Percentiles rank a stretch among this genome's conserved stretches.
These are phyloP conservation scores for Rhizophora mangle DNA, from an alignment of 345 rosid genomes.

Conservation along the genomic window DNA sequence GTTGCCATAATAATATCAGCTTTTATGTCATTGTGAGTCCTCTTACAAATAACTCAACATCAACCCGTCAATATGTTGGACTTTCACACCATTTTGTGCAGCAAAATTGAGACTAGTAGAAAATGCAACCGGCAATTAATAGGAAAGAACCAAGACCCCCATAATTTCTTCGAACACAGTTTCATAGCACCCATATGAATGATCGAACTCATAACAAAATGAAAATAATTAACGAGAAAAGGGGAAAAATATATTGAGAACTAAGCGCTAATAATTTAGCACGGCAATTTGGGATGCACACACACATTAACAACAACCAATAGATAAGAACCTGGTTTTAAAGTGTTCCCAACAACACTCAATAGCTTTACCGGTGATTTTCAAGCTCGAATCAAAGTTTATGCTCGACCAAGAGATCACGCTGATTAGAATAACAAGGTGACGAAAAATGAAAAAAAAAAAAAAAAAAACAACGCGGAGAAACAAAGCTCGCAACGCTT, in stretches of 20 bases:
- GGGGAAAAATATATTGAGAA: too few relatives aligned
- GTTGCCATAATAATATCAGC: not conserved
- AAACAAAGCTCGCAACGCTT: not conserved
- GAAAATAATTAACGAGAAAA: too few relatives aligned
- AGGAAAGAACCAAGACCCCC: too few relatives aligned
- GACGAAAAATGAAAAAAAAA: not conserved
- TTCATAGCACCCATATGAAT: too few relatives aligned
- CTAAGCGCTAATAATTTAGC: not conserved
- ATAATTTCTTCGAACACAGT: too few relatives aligned
- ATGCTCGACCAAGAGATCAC: slow-evolving; percentile 10
- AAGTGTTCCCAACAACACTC: not conserved
- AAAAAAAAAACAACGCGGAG: not conserved
- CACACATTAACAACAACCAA: not conserved
- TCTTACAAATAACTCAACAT: too few relatives aligned
- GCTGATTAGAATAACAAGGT: slow-evolving; percentile 4
- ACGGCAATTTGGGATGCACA: not conserved
- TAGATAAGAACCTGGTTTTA: not conserved
- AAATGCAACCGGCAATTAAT: too few relatives aligned
- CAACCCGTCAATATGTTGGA: not conserved
- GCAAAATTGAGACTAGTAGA: too few relatives aligned
- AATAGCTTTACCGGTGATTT: slow-evolving; percentile 1
- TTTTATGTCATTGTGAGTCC: too few relatives aligned
- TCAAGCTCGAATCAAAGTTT: not conserved
- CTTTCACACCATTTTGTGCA: too few relatives aligned
- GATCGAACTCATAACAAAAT: too few relatives aligned